phyloP scores from a whole-genome alignment of 257 asterid genomes.

The Orobanche coerulescens region DNA sequence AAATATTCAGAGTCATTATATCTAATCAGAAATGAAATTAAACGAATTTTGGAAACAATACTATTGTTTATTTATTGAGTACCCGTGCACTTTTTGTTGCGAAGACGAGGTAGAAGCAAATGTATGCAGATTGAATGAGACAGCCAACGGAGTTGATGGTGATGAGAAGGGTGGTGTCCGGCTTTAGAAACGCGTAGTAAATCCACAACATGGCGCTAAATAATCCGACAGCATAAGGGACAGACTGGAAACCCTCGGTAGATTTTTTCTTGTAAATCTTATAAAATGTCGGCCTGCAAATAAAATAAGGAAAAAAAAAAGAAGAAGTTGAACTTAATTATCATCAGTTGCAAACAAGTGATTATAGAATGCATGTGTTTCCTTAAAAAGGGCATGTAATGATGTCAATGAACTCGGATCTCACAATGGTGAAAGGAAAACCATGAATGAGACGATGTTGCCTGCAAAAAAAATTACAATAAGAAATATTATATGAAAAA shows the following conservation, averaged over 20 bases:
- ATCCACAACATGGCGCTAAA: constrained; percentile 70
- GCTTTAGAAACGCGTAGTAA: constrained; percentile 58
- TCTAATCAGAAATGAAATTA: neutral
- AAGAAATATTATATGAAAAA: neutral
- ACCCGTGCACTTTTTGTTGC: constrained; percentile 46
- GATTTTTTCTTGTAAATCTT: constrained; percentile 53
- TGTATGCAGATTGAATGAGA: constrained; percentile 41
- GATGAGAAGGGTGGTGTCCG: constrained; percentile 53
- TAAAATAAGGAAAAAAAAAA: neutral
- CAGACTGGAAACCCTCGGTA: constrained; percentile 48
- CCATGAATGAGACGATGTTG: constrained; percentile 53
- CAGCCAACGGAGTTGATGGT: constrained; percentile 61
- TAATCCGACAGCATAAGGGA: constrained; percentile 47
- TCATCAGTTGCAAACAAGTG: neutral
- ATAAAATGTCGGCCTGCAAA: constrained; percentile 49
- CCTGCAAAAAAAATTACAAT: constrained; percentile 30
- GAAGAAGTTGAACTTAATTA: neutral
- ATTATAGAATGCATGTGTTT: neutral
- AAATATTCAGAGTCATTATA: neutral
- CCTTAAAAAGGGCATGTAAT: neutral
- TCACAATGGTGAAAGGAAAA: constrained; percentile 60
- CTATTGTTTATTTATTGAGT: neutral
- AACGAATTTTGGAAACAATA: no score
- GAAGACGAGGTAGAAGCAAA: constrained; percentile 40
- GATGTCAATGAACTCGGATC: neutral